These are phyloP conservation scores for Schrenkiella parvula DNA, from an alignment of 345 rosid genomes.

Conservation along the genomic window DNA sequence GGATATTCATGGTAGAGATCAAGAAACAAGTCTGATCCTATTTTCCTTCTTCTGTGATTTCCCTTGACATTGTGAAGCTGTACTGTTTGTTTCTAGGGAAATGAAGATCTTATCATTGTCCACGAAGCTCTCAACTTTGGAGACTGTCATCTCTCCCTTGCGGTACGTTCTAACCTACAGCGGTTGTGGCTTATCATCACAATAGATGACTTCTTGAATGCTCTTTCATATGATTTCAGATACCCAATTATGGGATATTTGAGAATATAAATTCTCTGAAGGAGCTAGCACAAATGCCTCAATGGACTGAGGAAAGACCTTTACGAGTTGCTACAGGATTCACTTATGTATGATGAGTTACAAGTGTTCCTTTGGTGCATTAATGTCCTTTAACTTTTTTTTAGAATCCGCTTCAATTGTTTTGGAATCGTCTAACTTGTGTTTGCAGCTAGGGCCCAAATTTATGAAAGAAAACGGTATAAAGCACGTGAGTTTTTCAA, in stretches of 20 bases:
- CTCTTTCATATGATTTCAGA: conserved; percentile 42
- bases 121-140: conserved; percentile 91
- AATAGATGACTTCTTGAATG: background rate
- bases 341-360: conserved; percentile 55
- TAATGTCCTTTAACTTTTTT: background rate
- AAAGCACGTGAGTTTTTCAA: conserved; percentile 72
- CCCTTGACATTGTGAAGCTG: background rate
- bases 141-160: conserved; percentile 81
- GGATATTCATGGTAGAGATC: background rate
- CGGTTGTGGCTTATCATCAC: background rate
- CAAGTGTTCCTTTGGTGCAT: background rate
- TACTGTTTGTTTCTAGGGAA: conserved; percentile 48
- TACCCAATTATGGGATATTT: conserved; percentile 92
- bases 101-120: conserved; percentile 77
- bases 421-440: background rate
- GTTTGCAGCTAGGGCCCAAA: conserved; percentile 79
- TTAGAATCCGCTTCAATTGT: background rate
- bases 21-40: background rate
- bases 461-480: conserved; percentile 80
- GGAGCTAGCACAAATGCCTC: conserved; percentile 80
- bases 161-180: conserved; percentile 45
- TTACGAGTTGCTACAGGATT: conserved; percentile 92
- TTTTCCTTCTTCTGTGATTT: background rate
- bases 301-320: conserved; percentile 88
- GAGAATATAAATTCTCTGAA: conserved; percentile 73